Base-by-base conservation (phyloP, 164 flowering plant species). In the Liriodendron chinense region DNA sequence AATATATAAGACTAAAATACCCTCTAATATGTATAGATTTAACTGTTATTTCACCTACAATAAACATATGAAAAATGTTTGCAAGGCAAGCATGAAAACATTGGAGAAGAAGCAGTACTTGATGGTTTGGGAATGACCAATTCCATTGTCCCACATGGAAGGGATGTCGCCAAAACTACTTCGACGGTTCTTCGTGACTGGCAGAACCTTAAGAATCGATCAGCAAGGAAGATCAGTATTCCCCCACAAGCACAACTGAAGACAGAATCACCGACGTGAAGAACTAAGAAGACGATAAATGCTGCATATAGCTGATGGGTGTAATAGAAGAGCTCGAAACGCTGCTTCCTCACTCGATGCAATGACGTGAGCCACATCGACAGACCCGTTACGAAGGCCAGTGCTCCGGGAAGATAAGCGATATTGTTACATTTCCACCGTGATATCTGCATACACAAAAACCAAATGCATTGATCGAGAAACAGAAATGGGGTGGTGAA, bases 341-440 rank as follows among this genome's bases (percentile, higher is more conserved):
- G 82, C 22, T 73, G 65, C 82, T 80, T 92, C 83, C 98, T 85
- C 65, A 92, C 83, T 47, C 83, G 87, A 79, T 82, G 84, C 61
- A 92, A 83, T 68, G 97, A 89, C 70, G 96, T 93, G 74, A 87
- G 77, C 98, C 98, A 95, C 92, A 95, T 93, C 18, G 92, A 49
- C 21, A 95, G 61, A 49, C 98, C 98, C 74, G 90, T 85, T 48
- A 78, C 48, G 57, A 92, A 92, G 84, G 89, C 86, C 72, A 95
- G 86, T 16, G 89, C 94, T 72, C 98, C 98, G 0, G 98, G 82
- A 72, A 92, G 83, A 82, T 85, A 85, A 22, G 96, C 92, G 43
- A 89, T 34, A n/a, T 94, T 91, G 13, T 80, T 78, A 24, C 82
- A 79, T 76, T 76, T 82, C 98, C 98, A 95, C 61, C 82, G 82